Conservation (phyloP, 257 asterid genomes). For the Ligustrum vulgare region DNA sequence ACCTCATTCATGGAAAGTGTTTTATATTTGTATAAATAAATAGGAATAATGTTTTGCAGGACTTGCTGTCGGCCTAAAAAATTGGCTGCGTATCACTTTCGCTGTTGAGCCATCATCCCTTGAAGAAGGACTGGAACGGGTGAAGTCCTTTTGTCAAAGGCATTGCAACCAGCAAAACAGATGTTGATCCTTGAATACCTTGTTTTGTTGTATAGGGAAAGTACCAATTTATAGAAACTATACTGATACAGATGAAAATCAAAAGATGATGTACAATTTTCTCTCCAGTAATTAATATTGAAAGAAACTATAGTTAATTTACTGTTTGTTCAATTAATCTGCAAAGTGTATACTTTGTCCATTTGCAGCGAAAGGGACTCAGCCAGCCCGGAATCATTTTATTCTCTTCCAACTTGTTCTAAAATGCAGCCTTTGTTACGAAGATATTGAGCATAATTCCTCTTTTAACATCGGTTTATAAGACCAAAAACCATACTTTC, state of each 20-base stretch:
- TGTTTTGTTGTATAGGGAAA: not conserved
- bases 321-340: too few species aligned
- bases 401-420: too few species aligned
- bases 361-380: too few species aligned
- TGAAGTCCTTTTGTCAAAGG: constrained; percentile 57
- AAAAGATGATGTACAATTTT: not conserved
- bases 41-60: constrained; percentile 42
- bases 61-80: constrained; percentile 69
- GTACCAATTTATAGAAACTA: not conserved
- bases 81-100: constrained; percentile 76
- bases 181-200: constrained; percentile 2
- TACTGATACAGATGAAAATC: not conserved
- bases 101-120: constrained; percentile 68
- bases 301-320: too few species aligned
- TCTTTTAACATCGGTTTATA: too few species aligned
- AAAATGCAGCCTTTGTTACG: too few species aligned
- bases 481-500: too few species aligned
- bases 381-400: too few species aligned
- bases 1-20: not conserved
- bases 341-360: too few species aligned
- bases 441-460: too few species aligned
- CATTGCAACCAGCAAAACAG: constrained; percentile 40
- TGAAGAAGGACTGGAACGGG: constrained; percentile 60
- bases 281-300: too few species aligned
- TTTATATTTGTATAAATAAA: too few species aligned